Conservation (phyloP, 2,329 filamentous ascomycete species). For the Diaporthe citri region DNA sequence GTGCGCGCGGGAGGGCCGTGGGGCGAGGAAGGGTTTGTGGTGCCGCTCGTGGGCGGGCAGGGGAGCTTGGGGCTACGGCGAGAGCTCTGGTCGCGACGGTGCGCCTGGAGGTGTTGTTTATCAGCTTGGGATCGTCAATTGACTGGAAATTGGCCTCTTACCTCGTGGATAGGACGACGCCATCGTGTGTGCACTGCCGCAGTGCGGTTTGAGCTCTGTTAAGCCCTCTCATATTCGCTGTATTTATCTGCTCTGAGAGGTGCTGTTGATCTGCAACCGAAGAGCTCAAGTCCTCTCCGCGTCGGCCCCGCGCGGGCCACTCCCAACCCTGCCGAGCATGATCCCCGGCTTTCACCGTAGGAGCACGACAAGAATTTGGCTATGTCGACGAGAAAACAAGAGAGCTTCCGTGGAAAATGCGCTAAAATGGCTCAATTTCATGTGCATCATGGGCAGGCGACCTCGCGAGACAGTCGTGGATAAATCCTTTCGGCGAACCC, state of each 20-base stretch:
- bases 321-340: neutral
- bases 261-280: neutral
- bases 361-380: neutral
- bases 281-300: slow-evolving; percentile 3
- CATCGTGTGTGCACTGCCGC: slow-evolving; percentile 24
- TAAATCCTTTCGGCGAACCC: too few species aligned
- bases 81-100: slow-evolving; percentile 6
- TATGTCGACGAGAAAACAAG: neutral
- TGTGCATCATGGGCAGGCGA: neutral
- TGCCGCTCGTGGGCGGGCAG: neutral
- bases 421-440: rapidly evolving
- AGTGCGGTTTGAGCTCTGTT: slow-evolving; percentile 34
- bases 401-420: rapidly evolving
- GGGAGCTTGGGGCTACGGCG: slow-evolving; percentile 21
- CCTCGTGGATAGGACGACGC: neutral
- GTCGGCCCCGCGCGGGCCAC: slow-evolving; percentile 24
- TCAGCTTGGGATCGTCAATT: slow-evolving; percentile 25
- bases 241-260: neutral
- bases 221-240: slow-evolving; percentile 35
- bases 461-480: neutral
- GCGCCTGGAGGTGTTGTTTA: slow-evolving; percentile 1
- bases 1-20: neutral
- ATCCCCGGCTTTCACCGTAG: neutral
- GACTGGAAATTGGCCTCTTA: neutral
- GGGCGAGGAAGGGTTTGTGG: neutral